These are phyloP conservation scores for Irpex lacteus DNA, from an alignment of 1,284 basidiomycete genomes.

Conservation along the genomic window DNA sequence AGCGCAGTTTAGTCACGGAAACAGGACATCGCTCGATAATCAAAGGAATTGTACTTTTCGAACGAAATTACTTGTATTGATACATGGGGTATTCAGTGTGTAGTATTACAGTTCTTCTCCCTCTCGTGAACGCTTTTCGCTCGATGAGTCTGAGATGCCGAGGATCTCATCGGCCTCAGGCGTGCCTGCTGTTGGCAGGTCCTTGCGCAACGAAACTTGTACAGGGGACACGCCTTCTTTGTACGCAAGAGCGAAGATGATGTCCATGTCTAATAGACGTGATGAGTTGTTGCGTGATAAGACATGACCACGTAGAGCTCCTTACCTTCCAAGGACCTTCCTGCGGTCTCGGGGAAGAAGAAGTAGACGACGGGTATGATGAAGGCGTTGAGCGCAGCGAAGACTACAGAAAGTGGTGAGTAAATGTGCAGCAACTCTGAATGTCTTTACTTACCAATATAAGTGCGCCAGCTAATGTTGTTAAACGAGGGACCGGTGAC, in stretches of 20 bases:
- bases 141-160: constrained; percentile 26
- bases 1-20: no score
- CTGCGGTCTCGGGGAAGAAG: constrained; percentile 71
- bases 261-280: constrained; percentile 51
- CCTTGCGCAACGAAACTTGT: constrained; percentile 51
- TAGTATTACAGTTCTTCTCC: not conserved
- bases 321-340: constrained; percentile 58
- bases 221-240: constrained; percentile 57
- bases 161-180: constrained; percentile 53
- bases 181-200: constrained; percentile 52
- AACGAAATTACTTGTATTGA: not conserved
- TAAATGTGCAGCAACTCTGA: not conserved
- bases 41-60: not conserved
- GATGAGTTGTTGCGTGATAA: not conserved
- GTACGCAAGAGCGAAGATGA: constrained; percentile 59
- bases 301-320: not conserved
- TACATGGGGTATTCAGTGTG: not conserved
- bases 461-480: constrained; percentile 60
- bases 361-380: constrained; percentile 61
- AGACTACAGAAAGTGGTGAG: constrained; percentile 37
- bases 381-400: constrained; percentile 57
- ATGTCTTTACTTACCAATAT: constrained; percentile 42
- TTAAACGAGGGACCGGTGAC: constrained; percentile 64
- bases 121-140: not conserved
- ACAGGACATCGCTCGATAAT: no score